Percentiles rank a stretch among this genome's conserved stretches.
These are phyloP conservation scores for Peterozyma xylosa DNA, from an alignment of 805 yeast genomes.

Conservation along the genomic window DNA sequence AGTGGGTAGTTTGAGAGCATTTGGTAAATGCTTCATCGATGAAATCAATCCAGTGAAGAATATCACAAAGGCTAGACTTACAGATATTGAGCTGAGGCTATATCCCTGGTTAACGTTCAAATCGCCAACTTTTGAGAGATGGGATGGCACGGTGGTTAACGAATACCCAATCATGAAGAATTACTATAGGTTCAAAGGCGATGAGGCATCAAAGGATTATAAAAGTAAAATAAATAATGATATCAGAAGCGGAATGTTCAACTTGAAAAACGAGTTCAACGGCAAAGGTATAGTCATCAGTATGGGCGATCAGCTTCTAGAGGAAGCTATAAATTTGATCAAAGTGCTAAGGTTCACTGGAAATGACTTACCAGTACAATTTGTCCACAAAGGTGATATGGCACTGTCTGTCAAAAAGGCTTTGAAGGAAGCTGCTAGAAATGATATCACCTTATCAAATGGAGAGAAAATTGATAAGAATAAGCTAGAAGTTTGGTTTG, in stretches of 20 bases:
- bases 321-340: constrained; percentile 40
- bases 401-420: constrained; percentile 22
- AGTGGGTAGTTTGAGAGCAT: constrained; percentile 21
- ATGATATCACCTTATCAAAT: constrained; percentile 4
- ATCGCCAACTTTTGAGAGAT: constrained; percentile 19
- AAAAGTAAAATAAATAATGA: neutral
- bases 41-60: neutral
- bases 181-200: constrained; percentile 10
- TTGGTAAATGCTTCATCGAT: constrained; percentile 23
- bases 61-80: constrained; percentile 3
- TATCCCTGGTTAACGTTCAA: constrained; percentile 21
- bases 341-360: constrained; percentile 40
- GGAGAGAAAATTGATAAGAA: constrained; percentile 5
- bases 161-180: constrained; percentile 6
- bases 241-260: constrained; percentile 17
- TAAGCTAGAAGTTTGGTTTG: constrained; percentile 21
- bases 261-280: constrained; percentile 19
- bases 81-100: constrained; percentile 15
- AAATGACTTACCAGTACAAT: constrained; percentile 42
- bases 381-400: constrained; percentile 35
- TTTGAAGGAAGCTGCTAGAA: constrained; percentile 28
- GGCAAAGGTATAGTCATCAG: constrained; percentile 53
- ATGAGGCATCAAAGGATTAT: constrained; percentile 9
- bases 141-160: constrained; percentile 6
- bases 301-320: constrained; percentile 34